Percentiles rank a stretch among this genome's conserved stretches.
Evolutionary conservation across 225 moss, liverwort and hornwort species (phyloP).

Genomic region (Anthoceros angustus): DNA sequence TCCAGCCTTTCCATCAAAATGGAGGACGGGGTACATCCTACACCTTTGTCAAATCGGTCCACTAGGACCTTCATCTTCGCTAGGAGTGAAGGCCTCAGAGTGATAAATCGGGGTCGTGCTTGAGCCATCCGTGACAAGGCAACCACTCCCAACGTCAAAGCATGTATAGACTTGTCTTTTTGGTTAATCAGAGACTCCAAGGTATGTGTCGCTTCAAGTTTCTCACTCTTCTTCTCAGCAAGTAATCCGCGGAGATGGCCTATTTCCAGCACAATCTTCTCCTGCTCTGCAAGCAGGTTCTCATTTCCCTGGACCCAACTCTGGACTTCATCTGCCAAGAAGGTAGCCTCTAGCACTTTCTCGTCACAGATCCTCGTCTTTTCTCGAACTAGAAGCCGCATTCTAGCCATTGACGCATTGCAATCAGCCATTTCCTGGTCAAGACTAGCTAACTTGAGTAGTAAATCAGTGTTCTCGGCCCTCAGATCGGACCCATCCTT

Average conservation of each 20-base stretch:
- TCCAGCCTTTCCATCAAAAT: background rate
- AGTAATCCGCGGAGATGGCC: background rate
- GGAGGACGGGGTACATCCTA: background rate
- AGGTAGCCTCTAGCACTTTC: background rate
- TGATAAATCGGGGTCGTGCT: background rate
- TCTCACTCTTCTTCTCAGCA: background rate
- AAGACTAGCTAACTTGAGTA: background rate
- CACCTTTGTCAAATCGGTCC: background rate
- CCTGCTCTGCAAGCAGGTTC: background rate
- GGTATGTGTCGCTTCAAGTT: background rate
- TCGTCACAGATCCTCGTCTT: conserved; percentile 5
- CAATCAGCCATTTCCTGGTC: background rate
- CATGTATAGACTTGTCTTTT: background rate
- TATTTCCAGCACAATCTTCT: background rate
- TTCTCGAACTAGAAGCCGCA: background rate
- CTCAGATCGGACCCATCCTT: background rate
- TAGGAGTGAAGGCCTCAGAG: background rate
- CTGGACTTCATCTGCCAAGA: background rate
- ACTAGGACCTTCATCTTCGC: background rate
- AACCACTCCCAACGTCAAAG: background rate
- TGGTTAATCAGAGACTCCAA: background rate
- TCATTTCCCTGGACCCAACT: background rate
- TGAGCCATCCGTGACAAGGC: background rate
- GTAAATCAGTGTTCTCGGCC: background rate
- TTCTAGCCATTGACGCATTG: background rate